Evolutionary conservation across 345 rosid species (phyloP), one percentile per base, ranked within the genome.

Genomic region (Eucalyptus microcorys): DNA sequence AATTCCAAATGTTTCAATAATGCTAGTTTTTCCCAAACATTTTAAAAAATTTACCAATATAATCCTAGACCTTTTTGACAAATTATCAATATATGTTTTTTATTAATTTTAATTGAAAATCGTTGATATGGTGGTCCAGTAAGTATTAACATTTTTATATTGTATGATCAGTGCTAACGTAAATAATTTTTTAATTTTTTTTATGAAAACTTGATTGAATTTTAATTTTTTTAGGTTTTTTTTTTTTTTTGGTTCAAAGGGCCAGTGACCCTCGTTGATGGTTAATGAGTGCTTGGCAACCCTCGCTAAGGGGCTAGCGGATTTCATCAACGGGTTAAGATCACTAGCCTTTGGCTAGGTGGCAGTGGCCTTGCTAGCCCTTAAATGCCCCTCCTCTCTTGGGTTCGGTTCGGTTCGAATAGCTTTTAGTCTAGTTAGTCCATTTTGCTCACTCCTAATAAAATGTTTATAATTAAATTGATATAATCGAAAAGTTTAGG

Each of bases 181-280:
- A 0, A 24, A 55, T 0, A 22, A 3, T 9, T 24, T 55, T 4
- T 24, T 55, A 9, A 22, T 2, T 15, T 50, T 17, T 50, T 19
- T 52, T 7, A 55, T 1, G 13, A 55, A 24, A 55, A 24, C 1
- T 9, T 24, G 0, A 52, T 52, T 21, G 3, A 55, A 22, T 24
- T 55, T 55, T 4, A 55, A 24, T 2, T 24, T 0, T 8, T 21
- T 8, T 55, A 49, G 1, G 0, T 24, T 24, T 55, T 19, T 14
- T 0, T 24, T 24, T 55, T 19, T 14, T 55, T 22, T 10, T 55
- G 1, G 13, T 24, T 55, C 14, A 10, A 55, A 55, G 30, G 61
- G 30, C 30, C 0, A 24, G 1, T 0, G 13, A 55, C 6, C 13
- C 61, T 55, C 0, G 0, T 0, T 0, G 0, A 22, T 0, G 0